Evolutionary conservation across 345 rosid species (phyloP).

Genomic region (Xanthoceras sorbifolium): DNA sequence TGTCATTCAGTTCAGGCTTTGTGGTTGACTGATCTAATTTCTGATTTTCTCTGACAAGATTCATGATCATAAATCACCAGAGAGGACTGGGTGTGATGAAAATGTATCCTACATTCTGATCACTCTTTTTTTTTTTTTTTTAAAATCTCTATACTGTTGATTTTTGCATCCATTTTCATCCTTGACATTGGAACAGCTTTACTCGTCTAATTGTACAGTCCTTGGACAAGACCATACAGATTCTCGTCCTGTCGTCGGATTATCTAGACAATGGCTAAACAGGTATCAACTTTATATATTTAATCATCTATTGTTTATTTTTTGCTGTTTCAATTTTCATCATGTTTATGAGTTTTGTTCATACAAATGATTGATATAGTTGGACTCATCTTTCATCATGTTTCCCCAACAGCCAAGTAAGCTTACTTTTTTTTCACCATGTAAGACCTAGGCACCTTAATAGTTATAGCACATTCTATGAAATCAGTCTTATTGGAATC

Average conservation of each 20-base stretch:
- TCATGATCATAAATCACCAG: constrained; percentile 70
- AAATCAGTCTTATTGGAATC: background rate
- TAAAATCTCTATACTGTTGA: background rate
- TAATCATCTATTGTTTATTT: background rate
- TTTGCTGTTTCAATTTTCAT: background rate
- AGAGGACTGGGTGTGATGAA: constrained; percentile 45
- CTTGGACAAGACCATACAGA: constrained; percentile 49
- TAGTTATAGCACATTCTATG: background rate
- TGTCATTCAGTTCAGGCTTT: constrained; percentile 19
- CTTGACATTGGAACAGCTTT: constrained; percentile 61
- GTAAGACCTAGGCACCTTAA: background rate
- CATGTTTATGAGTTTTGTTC: background rate
- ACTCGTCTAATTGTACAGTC: constrained; percentile 41
- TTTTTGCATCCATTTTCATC: constrained; percentile 37
- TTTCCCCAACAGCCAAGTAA: background rate
- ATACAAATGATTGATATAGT: background rate
- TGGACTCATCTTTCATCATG: background rate
- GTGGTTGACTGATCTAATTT: constrained; percentile 28
- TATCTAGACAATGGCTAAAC: constrained; percentile 70
- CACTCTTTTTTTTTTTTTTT: background rate
- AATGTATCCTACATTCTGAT: constrained; percentile 60
- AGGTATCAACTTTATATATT: constrained; percentile 44
- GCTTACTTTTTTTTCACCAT: background rate
- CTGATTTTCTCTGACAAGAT: constrained; percentile 47
- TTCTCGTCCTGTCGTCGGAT: constrained; percentile 58